Evolutionary conservation across 108 stramenopile species (phyloP).

Genomic region (Nannochloropsis salina): DNA sequence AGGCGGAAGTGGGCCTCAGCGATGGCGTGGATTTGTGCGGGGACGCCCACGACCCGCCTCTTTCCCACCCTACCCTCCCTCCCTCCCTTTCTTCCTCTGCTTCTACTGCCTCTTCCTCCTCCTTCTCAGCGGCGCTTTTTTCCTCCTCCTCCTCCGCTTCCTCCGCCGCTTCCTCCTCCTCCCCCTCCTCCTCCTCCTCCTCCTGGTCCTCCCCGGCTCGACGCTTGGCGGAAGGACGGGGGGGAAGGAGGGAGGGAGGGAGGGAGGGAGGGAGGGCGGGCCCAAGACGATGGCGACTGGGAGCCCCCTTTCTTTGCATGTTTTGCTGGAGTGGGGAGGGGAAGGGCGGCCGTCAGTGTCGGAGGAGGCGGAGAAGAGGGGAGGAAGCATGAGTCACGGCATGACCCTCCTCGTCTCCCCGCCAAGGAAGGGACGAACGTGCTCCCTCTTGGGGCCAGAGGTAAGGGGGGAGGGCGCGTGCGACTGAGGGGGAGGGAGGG

Average conservation of each 20-base stretch:
- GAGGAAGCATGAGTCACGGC: no score
- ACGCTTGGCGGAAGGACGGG: not conserved
- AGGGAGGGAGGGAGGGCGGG: not conserved
- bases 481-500: no score
- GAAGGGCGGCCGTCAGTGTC: not conserved
- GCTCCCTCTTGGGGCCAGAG: no score
- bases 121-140: not conserved
- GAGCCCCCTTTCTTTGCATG: no score
- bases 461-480: no score
- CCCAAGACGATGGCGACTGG: no score
- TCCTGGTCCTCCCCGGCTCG: not conserved
- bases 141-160: not conserved
- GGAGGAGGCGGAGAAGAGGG: slow-evolving; percentile 9
- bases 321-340: not conserved
- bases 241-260: not conserved
- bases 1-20: no score
- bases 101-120: not conserved
- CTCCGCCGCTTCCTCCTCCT: not conserved
- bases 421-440: not conserved
- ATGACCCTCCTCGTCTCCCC: no score
- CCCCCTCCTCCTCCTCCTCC: slow-evolving; percentile 3
- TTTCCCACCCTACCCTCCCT: not conserved
- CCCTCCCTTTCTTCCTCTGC: not conserved
- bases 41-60: no score
- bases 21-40: no score